Percentiles rank a stretch among this genome's conserved stretches.
phyloP scores from a whole-genome alignment of 1,284 basidiomycete genomes.

The Cystobasidiaceae sp. region DNA sequence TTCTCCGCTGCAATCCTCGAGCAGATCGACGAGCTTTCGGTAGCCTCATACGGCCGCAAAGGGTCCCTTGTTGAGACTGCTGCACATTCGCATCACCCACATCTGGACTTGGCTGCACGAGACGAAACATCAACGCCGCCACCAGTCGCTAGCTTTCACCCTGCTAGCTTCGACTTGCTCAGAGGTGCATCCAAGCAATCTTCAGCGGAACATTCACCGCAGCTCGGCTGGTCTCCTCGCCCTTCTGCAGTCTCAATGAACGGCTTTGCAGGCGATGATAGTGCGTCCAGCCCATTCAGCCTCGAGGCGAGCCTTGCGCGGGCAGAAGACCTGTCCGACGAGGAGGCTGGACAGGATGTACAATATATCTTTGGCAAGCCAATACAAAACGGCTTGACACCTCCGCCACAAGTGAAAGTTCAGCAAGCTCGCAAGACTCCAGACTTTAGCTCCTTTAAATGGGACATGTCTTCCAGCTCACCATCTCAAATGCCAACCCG shows the following conservation, averaged over 20 bases:
- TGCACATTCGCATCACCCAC: conserved; percentile 7
- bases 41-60: not conserved
- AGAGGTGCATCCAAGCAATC: not conserved
- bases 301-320: conserved; percentile 17
- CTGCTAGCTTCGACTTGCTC: conserved; percentile 4
- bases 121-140: not conserved
- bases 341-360: not conserved
- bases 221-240: conserved; percentile 14
- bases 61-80: not conserved
- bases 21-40: conserved; percentile 9
- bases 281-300: conserved; percentile 5
- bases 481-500: not conserved
- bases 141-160: not conserved
- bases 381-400: not conserved
- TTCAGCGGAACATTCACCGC: not conserved
- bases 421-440: not conserved
- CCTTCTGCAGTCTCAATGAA: conserved; percentile 6
- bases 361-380: not conserved
- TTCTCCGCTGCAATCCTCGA: conserved; percentile 17
- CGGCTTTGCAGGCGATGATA: conserved; percentile 8
- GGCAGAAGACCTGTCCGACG: conserved; percentile 7
- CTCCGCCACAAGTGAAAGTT: not conserved
- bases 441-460: conserved; percentile 6
- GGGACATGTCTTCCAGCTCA: not conserved
- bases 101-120: conserved; percentile 25